Conservation (phyloP, 768 basidiomycete species). For the Royoungia palumana region DNA sequence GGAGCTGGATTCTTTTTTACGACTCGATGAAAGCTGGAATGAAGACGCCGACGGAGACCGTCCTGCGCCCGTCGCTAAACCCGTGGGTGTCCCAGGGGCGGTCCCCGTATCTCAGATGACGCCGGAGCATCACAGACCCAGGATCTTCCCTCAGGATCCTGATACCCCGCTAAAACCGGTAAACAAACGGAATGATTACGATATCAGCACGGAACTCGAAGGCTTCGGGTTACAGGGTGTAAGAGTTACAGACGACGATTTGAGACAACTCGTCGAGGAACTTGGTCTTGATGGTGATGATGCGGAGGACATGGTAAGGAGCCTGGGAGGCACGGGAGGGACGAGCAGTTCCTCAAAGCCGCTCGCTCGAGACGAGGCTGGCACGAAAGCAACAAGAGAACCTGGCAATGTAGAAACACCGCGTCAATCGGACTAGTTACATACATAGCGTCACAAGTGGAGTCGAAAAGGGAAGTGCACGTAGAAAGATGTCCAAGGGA, state of each 20-base stretch:
- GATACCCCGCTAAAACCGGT: slow-evolving; percentile 50
- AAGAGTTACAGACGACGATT: slow-evolving; percentile 71
- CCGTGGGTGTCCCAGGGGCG: slow-evolving; percentile 81
- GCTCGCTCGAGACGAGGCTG: slow-evolving; percentile 6
- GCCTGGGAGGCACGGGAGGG: slow-evolving; percentile 39
- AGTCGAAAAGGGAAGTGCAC: neutral
- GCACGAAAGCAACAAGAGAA: slow-evolving; percentile 7
- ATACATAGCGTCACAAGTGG: slow-evolving; percentile 2
- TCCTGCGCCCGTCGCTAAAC: slow-evolving; percentile 51
- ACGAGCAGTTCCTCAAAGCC: slow-evolving; percentile 11
- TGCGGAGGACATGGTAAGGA: slow-evolving; percentile 72
- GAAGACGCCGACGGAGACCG: slow-evolving; percentile 55
- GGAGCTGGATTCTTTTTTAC: slow-evolving; percentile 68
- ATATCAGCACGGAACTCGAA: slow-evolving; percentile 64
- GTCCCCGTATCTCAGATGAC: slow-evolving; percentile 74
- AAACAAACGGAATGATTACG: slow-evolving; percentile 58
- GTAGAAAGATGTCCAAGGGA: neutral
- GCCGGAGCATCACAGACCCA: slow-evolving; percentile 63
- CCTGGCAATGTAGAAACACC: neutral
- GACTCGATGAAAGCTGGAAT: slow-evolving; percentile 69
- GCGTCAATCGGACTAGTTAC: neutral
- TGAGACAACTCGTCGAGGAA: slow-evolving; percentile 66
- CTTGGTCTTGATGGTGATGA: slow-evolving; percentile 74
- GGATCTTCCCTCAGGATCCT: slow-evolving; percentile 45
- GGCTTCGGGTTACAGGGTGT: slow-evolving; percentile 76